These are phyloP conservation scores for Hawksworthiomyces lignivorus DNA, from an alignment of 2,329 filamentous ascomycete genomes.

Conservation along the genomic window DNA sequence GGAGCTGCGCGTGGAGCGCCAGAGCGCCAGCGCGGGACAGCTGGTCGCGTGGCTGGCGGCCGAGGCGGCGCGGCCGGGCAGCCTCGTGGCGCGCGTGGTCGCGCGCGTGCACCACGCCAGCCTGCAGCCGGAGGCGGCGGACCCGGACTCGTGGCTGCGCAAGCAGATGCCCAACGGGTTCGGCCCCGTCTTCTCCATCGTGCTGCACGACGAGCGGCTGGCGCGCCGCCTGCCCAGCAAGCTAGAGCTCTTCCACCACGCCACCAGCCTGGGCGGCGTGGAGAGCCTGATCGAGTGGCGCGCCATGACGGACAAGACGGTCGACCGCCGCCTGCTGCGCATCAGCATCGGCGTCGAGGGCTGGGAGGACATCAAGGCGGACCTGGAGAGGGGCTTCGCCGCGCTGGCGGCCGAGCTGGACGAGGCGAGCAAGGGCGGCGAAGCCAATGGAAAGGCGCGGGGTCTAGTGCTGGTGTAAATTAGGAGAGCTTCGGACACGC, in stretches of 20 bases:
- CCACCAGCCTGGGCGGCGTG: constrained; percentile 86
- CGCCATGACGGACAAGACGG: constrained; percentile 69
- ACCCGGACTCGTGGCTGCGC: constrained; percentile 62
- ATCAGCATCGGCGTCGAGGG: constrained; percentile 83
- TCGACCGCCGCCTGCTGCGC: constrained; percentile 66
- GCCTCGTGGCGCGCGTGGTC: constrained; percentile 45
- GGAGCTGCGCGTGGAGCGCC: constrained; percentile 70
- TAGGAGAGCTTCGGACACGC: too few species aligned
- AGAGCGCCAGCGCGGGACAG: constrained; percentile 61
- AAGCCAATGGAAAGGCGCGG: too few species aligned
- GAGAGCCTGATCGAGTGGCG: constrained; percentile 97
- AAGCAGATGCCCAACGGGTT: constrained; percentile 89
- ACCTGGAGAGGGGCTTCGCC: constrained; percentile 61
- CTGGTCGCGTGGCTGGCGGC: constrained; percentile 66
- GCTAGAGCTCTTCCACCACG: constrained; percentile 81
- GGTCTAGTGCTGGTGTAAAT: too few species aligned
- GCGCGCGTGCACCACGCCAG: constrained; percentile 62
- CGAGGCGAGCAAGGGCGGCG: neutral
- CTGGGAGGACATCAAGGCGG: constrained; percentile 73
- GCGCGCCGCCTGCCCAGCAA: constrained; percentile 70
- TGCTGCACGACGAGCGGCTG: constrained; percentile 49
- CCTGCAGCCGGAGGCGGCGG: constrained; percentile 58
- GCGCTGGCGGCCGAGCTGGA: constrained; percentile 32
- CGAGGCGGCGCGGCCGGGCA: constrained; percentile 32
- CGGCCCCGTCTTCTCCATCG: constrained; percentile 79